phyloP scores from a whole-genome alignment of 1,284 basidiomycete species.

The Mixia osmundae region DNA sequence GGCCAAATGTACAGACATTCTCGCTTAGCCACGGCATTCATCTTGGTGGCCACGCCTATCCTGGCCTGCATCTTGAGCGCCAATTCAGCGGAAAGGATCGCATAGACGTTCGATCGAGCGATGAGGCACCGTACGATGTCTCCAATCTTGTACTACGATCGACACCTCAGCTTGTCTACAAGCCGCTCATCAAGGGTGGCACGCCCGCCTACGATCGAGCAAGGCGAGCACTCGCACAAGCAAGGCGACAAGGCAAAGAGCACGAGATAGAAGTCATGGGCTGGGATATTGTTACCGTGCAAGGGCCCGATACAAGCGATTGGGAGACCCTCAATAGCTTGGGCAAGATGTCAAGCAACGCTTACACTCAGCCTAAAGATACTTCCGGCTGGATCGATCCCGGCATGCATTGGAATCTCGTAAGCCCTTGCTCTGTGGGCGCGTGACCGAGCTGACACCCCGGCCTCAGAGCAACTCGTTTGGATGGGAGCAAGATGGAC shows the following conservation, averaged over 20 bases:
- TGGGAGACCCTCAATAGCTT: slow-evolving; percentile 53
- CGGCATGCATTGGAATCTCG: no score
- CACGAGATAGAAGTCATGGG: slow-evolving; percentile 8
- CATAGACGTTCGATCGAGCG: not conserved
- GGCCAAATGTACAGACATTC: no score
- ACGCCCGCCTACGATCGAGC: slow-evolving; percentile 7
- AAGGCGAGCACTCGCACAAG: no score
- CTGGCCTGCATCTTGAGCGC: slow-evolving; percentile 3
- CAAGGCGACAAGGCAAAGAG: not conserved
- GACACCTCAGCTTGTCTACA: not conserved
- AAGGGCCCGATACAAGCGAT: slow-evolving; percentile 39
- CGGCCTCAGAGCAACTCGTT: slow-evolving; percentile 67
- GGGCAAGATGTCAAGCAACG: slow-evolving; percentile 86
- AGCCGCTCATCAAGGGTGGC: not conserved
- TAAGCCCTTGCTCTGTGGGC: slow-evolving; percentile 30
- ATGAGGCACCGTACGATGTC: not conserved
- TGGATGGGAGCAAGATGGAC: slow-evolving; percentile 78
- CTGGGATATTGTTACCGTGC: slow-evolving; percentile 29
- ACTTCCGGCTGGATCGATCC: slow-evolving; percentile 21
- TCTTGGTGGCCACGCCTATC: slow-evolving; percentile 4
- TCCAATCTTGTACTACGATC: not conserved
- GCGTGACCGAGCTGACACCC: no score
- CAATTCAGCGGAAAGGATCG: slow-evolving; percentile 3
- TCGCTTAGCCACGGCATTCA: slow-evolving; percentile 4
- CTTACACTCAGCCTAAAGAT: slow-evolving; percentile 31